Conservation (phyloP, 257 asterid genomes). For the Parsonsia alboflavescens region DNA sequence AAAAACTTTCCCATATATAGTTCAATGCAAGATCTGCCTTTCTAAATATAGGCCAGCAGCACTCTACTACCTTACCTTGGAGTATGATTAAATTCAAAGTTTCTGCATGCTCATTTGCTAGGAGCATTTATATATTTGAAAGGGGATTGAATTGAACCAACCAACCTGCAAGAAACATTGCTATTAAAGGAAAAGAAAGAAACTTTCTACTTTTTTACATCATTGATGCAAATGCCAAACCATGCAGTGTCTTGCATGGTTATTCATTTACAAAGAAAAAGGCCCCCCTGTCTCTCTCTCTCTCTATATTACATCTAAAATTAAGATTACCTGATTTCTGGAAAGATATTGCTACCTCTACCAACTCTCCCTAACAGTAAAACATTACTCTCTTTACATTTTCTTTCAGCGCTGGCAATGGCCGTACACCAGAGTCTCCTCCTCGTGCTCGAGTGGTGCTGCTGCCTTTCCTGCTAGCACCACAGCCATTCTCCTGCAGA, state of each 20-base stretch:
- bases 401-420: slow-evolving; percentile 86
- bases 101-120: too few relatives aligned
- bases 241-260: slow-evolving; percentile 11
- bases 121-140: too few relatives aligned
- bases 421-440: slow-evolving; percentile 70
- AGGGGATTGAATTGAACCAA: background rate
- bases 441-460: slow-evolving; percentile 30
- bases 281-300: too few relatives aligned
- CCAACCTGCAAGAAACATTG: background rate
- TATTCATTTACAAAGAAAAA: slow-evolving; percentile 37
- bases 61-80: too few relatives aligned
- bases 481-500: slow-evolving; percentile 39
- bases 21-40: too few relatives aligned
- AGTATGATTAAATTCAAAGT: too few relatives aligned
- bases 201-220: slow-evolving; percentile 19
- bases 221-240: slow-evolving; percentile 16
- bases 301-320: slow-evolving; percentile 1
- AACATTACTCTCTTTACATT: slow-evolving; percentile 97
- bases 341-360: slow-evolving; percentile 21
- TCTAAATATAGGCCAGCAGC: too few relatives aligned
- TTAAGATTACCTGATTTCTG: background rate
- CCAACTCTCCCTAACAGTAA: slow-evolving; percentile 47
- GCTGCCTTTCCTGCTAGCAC: slow-evolving; percentile 32
- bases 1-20: too few relatives aligned
- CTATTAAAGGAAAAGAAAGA: slow-evolving; percentile 24